Conservation (phyloP, 2,329 filamentous ascomycete genomes). For the Fusarium dimerum region DNA sequence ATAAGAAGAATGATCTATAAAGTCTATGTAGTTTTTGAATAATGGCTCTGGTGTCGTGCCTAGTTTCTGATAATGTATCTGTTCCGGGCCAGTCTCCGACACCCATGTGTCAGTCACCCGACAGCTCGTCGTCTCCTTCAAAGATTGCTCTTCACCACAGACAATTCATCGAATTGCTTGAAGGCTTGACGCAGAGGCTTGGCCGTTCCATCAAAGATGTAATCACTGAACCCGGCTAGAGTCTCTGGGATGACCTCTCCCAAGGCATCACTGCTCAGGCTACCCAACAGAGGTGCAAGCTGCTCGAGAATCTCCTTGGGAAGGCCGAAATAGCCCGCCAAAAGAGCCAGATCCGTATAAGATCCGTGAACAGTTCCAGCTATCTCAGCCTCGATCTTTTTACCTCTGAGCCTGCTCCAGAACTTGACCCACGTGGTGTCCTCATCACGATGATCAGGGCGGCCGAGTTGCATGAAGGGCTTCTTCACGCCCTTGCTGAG, state of each 20-base stretch:
- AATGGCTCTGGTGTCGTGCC: too few species aligned
- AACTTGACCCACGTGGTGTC: conserved; percentile 36
- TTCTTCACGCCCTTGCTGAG: conserved; percentile 28
- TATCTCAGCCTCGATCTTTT: conserved; percentile 27
- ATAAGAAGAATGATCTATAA: not conserved
- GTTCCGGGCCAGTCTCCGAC: too few species aligned
- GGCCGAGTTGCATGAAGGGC: conserved; percentile 35
- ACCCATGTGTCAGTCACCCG: too few species aligned
- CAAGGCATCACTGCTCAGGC: conserved; percentile 11
- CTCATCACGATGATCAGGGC: conserved; percentile 29
- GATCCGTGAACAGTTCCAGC: conserved; percentile 31
- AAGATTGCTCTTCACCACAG: conserved; percentile 11
- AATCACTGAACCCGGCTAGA: conserved; percentile 22
- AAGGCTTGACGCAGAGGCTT: conserved; percentile 8
- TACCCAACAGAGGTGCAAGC: conserved; percentile 8
- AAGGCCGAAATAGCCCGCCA: conserved; percentile 27
- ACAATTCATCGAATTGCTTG: conserved; percentile 13
- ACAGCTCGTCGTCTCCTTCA: too few species aligned
- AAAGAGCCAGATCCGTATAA: conserved; percentile 33
- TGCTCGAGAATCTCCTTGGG: conserved; percentile 8
- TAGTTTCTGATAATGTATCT: too few species aligned
- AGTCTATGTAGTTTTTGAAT: too few species aligned
- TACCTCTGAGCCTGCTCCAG: conserved; percentile 28
- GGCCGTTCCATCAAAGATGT: conserved; percentile 12
- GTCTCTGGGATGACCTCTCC: conserved; percentile 22